Evolutionary conservation across 1,139 yeast species (phyloP).

Genomic region (Pichia sp.): DNA sequence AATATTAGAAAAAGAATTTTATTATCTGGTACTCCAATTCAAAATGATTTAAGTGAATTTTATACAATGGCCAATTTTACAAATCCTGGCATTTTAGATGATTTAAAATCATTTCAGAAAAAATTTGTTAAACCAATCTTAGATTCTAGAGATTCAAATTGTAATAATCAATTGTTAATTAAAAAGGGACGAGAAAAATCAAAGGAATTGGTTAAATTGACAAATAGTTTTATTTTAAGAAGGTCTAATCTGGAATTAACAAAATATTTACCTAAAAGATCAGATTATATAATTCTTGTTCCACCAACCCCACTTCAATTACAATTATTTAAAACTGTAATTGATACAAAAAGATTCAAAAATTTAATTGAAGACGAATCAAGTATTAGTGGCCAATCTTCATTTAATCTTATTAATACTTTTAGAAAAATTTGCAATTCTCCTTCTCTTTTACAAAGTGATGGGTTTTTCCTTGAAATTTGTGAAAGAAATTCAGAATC

Average conservation of each 20-base stretch:
- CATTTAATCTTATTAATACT: conserved; percentile 65
- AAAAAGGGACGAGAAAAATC: conserved; percentile 59
- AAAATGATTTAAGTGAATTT: conserved; percentile 82
- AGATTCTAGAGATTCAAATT: conserved; percentile 66
- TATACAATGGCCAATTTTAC: conserved; percentile 75
- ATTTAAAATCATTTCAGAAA: conserved; percentile 54
- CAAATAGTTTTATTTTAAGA: conserved; percentile 65
- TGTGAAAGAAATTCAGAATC: conserved; percentile 30
- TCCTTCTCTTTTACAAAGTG: conserved; percentile 54
- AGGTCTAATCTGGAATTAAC: conserved; percentile 64
- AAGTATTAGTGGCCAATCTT: conserved; percentile 30
- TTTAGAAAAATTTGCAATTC: conserved; percentile 83
- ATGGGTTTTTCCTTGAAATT: conserved; percentile 26
- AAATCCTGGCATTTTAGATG: conserved; percentile 77
- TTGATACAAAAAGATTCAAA: conserved; percentile 31
- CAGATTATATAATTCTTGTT: conserved; percentile 75
- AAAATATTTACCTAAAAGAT: conserved; percentile 65
- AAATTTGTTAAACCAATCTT: conserved; percentile 66
- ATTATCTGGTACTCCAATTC: conserved; percentile 91
- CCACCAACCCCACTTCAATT: conserved; percentile 65
- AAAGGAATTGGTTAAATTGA: conserved; percentile 52
- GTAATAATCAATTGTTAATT: conserved; percentile 44
- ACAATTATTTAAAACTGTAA: conserved; percentile 46
- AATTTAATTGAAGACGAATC: conserved; percentile 7
- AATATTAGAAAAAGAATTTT: conserved; percentile 55